Evolutionary conservation across 2,329 filamentous ascomycete genomes (phyloP), one percentile per base, ranked within the genome.

Genomic region (Trichoderma citrinoviride): DNA sequence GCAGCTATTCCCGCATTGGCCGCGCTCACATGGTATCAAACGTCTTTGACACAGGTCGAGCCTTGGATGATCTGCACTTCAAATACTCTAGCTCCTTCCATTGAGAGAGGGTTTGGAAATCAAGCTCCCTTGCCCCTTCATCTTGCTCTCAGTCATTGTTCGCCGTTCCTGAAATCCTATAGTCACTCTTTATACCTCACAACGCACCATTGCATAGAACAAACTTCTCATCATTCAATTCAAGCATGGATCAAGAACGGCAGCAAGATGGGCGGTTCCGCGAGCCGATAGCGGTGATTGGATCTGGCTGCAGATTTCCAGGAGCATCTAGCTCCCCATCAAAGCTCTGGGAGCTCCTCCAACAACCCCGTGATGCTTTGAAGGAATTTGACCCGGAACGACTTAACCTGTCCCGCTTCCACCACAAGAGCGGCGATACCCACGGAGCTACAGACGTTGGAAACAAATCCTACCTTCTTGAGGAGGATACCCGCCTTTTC

Each of bases 221-320:
- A 43, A 14, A n/a, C 40, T 12, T n/a, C 40, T 12, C 12, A 3
- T 23, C n/a, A 5, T n/a, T n/a, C 40, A n/a, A 33, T 12, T 3
- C 29, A 33, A 33, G 8, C 29, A 43, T 43, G 40, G 15, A 43
- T n/a, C 40, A 43, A n/a, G 14, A n/a, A n/a, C 15, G 17, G 15
- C 40, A 43, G 17, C 40, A 43, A 12, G 15, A 43, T 27, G 21
- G 17, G 7, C 50, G 27, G 27, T 29, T 27, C 3, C 40, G 40
- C 25, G 60, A 66, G 23, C 65, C 65, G 3, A 66, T 66, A 46
- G 65, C 65, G 21, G 57, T 82, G 6, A 71, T 82, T 43, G 80
- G 80, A 23, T 74, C 80, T 65, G 76, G 74, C 5, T 79, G 79
- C 55, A 74, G 77, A 5, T 79, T 82, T 19, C 78, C 80, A 5